phyloP scores from a whole-genome alignment of 2,329 filamentous ascomycete species.

The Chrysoporthe cubensis region DNA sequence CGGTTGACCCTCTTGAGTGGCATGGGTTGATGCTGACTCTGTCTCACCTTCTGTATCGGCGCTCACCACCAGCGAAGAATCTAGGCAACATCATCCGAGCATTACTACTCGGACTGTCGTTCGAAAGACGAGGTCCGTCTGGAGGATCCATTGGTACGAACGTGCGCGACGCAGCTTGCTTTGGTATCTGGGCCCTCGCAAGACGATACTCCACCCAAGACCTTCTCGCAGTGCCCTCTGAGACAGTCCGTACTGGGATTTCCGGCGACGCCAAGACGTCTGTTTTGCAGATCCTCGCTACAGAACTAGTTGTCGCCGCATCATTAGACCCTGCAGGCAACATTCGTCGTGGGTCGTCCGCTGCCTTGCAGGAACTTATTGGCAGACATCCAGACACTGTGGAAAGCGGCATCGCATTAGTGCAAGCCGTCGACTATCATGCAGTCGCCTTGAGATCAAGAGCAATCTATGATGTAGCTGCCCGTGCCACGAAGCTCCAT shows the following conservation, averaged over 20 bases:
- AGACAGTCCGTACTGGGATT: slow-evolving; percentile 48
- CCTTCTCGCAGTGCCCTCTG: slow-evolving; percentile 64
- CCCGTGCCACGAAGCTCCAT: slow-evolving; percentile 68
- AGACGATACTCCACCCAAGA: slow-evolving; percentile 84
- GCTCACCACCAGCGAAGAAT: slow-evolving; percentile 73
- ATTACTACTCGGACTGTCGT: slow-evolving; percentile 78
- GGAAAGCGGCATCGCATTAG: slow-evolving; percentile 77
- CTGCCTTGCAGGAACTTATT: slow-evolving; percentile 90
- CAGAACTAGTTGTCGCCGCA: slow-evolving; percentile 78
- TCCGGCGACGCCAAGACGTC: slow-evolving; percentile 44
- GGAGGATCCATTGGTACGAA: slow-evolving; percentile 87
- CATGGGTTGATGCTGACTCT: slow-evolving; percentile 90
- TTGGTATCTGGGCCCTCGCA: slow-evolving; percentile 92
- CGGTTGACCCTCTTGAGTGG: slow-evolving; percentile 84
- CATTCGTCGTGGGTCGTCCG: slow-evolving; percentile 88
- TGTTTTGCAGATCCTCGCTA: slow-evolving; percentile 77
- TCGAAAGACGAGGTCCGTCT: slow-evolving; percentile 84
- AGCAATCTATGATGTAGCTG: slow-evolving; percentile 78
- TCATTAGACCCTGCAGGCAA: slow-evolving; percentile 91
- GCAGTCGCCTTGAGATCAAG: slow-evolving; percentile 84
- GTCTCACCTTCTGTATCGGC: slow-evolving; percentile 82
- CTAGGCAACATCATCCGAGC: slow-evolving; percentile 76
- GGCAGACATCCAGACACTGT: slow-evolving; percentile 90
- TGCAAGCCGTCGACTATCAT: slow-evolving; percentile 92
- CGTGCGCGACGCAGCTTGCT: slow-evolving; percentile 93